Evolutionary conservation across 179 eudicot species (phyloP).

Genomic region (Silene noctiflora): DNA sequence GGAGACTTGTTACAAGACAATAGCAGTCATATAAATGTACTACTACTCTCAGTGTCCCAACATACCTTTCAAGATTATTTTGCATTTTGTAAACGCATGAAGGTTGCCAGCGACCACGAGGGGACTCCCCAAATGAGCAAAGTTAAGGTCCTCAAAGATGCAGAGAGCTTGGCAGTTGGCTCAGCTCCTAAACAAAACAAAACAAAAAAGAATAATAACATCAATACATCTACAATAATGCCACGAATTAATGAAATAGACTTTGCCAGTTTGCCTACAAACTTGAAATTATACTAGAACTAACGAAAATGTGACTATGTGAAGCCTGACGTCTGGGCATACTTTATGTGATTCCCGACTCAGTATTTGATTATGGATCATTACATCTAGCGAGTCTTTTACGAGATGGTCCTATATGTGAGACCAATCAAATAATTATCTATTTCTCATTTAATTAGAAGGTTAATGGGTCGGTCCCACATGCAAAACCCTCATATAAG

Average conservation of each 20-base stretch:
- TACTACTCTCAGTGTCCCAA: not conserved
- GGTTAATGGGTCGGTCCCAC: too few species aligned
- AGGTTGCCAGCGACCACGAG: not conserved
- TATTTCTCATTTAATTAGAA: too few species aligned
- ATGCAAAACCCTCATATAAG: not conserved
- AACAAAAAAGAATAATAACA: slow-evolving; percentile 3
- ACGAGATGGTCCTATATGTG: too few species aligned
- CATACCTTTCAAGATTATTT: slow-evolving; percentile 4
- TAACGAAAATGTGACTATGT: not conserved
- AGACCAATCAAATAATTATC: too few species aligned
- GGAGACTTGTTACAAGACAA: not conserved
- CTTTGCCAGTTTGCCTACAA: not conserved
- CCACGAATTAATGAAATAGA: not conserved
- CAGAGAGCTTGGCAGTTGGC: slow-evolving; percentile 7
- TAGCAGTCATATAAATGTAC: not conserved
- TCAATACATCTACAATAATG: not conserved
- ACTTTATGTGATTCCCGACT: too few species aligned
- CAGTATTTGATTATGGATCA: too few species aligned
- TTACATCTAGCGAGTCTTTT: too few species aligned
- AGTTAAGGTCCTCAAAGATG: not conserved
- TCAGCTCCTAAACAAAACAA: slow-evolving; percentile 18
- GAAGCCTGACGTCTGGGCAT: too few species aligned
- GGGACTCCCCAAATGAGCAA: not conserved
- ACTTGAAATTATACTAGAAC: slow-evolving; percentile 9
- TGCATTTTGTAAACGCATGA: not conserved